These are phyloP conservation scores for Colletotrichum gloeosporioides DNA, from an alignment of 2,329 filamentous ascomycete genomes.

Conservation along the genomic window DNA sequence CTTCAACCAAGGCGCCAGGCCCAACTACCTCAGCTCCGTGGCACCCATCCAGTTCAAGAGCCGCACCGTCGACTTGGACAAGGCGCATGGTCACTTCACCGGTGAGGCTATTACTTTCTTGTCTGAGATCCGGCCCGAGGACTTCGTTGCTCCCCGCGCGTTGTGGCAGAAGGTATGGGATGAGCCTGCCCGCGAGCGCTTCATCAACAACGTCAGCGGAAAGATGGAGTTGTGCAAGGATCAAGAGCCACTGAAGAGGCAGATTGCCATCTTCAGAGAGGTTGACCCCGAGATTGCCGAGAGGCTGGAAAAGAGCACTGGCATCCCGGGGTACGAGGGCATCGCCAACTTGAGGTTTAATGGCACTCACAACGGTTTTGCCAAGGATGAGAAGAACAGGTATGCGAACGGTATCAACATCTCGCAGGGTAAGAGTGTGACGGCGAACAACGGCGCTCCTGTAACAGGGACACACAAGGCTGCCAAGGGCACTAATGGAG, in stretches of 20 bases:
- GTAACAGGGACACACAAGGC: background rate
- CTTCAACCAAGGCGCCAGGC: conserved; percentile 28
- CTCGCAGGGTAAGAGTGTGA: background rate
- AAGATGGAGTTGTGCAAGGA: conserved; percentile 65
- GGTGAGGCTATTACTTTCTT: conserved; percentile 42
- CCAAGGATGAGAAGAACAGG: conserved; percentile 48
- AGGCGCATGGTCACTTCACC: conserved; percentile 41
- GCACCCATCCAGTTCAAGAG: conserved; percentile 39
- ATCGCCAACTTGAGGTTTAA: conserved; percentile 63
- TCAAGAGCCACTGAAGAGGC: conserved; percentile 66
- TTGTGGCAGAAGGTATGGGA: conserved; percentile 69
- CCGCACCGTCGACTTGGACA: conserved; percentile 40
- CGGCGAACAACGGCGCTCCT: conserved; percentile 1
- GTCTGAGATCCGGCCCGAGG: conserved; percentile 42
- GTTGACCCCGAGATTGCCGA: conserved; percentile 63
- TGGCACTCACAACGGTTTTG: conserved; percentile 66
- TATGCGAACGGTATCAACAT: conserved; percentile 55
- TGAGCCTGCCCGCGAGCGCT: conserved; percentile 60
- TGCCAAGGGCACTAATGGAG: background rate
- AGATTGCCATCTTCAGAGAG: conserved; percentile 70
- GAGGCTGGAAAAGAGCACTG: conserved; percentile 66
- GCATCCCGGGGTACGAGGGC: conserved; percentile 64
- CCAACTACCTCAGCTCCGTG: conserved; percentile 24
- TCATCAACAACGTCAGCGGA: conserved; percentile 64
- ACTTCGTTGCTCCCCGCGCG: conserved; percentile 54